Evolutionary conservation across 768 basidiomycete species (phyloP).

Genomic region (Galerina sulciceps): DNA sequence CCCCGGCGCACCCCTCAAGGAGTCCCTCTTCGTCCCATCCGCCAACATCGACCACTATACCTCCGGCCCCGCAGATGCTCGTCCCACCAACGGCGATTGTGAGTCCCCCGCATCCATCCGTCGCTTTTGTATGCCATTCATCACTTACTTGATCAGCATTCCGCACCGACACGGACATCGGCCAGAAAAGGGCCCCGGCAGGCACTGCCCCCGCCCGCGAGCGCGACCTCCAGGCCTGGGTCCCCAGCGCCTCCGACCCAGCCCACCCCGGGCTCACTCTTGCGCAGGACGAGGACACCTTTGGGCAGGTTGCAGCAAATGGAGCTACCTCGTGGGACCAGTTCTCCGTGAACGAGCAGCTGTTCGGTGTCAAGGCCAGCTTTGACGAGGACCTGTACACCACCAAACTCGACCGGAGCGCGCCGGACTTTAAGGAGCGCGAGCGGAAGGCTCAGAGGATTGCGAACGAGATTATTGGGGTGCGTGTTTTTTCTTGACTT

Average conservation of each 20-base stretch:
- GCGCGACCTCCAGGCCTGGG: slow-evolving; percentile 85
- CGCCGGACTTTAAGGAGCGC: slow-evolving; percentile 85
- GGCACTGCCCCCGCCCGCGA: slow-evolving; percentile 45
- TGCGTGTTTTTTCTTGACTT: slow-evolving; percentile 52
- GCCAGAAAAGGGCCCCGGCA: slow-evolving; percentile 47
- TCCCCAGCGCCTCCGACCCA: slow-evolving; percentile 46
- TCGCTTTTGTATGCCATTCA: background rate
- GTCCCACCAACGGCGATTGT: slow-evolving; percentile 74
- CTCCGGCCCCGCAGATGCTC: slow-evolving; percentile 75
- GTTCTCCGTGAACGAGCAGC: slow-evolving; percentile 89
- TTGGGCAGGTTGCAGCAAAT: slow-evolving; percentile 28
- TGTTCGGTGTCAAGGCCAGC: slow-evolving; percentile 89
- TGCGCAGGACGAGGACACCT: slow-evolving; percentile 51
- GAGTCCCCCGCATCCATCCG: slow-evolving; percentile 34
- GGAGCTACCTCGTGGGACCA: slow-evolving; percentile 84
- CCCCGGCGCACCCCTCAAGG: slow-evolving; percentile 72
- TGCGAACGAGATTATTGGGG: slow-evolving; percentile 90
- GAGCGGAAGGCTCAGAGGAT: slow-evolving; percentile 87
- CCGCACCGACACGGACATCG: slow-evolving; percentile 83
- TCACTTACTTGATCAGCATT: slow-evolving; percentile 53
- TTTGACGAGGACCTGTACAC: slow-evolving; percentile 97
- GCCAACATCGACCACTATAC: slow-evolving; percentile 76
- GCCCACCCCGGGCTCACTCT: slow-evolving; percentile 27
- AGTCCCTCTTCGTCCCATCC: slow-evolving; percentile 68
- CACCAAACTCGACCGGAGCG: slow-evolving; percentile 85